Evolutionary conservation across 345 rosid genomes (phyloP).

Genomic region (Aquilaria yunnanensis): DNA sequence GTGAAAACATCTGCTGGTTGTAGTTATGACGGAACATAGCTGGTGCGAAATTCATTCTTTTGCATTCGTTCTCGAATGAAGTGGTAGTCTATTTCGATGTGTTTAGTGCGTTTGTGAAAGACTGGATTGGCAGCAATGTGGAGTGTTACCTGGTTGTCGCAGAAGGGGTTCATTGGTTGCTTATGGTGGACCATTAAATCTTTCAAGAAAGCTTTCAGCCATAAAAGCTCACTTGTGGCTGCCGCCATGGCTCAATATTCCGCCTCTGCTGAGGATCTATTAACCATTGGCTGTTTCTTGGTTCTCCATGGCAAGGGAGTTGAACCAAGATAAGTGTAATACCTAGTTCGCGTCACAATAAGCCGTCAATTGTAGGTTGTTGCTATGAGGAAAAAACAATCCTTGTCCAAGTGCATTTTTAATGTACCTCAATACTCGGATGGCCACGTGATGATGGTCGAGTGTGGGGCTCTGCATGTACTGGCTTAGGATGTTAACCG

Average conservation of each 20-base stretch:
- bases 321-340: background rate
- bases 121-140: slow-evolving; percentile 1
- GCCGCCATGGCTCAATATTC: slow-evolving; percentile 10
- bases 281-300: background rate
- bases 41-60: background rate
- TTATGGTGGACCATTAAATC: background rate
- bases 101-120: slow-evolving; percentile 7
- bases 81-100: slow-evolving; percentile 4
- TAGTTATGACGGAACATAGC: background rate
- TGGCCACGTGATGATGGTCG: background rate
- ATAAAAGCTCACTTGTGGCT: background rate
- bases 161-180: background rate
- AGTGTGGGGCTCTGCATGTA: background rate
- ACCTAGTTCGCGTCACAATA: slow-evolving; percentile 13
- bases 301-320: slow-evolving; percentile 1
- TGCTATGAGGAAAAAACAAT: background rate
- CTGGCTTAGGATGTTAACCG: background rate
- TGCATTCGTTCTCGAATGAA: background rate
- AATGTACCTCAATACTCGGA: background rate
- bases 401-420: background rate
- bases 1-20: slow-evolving; percentile 1
- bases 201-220: background rate
- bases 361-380: background rate
- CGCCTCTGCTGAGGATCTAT: background rate
- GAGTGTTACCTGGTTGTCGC: background rate